phyloP scores from a whole-genome alignment of 2,329 filamentous ascomycete genomes.

The Arthrobotrys sphaeroides region DNA sequence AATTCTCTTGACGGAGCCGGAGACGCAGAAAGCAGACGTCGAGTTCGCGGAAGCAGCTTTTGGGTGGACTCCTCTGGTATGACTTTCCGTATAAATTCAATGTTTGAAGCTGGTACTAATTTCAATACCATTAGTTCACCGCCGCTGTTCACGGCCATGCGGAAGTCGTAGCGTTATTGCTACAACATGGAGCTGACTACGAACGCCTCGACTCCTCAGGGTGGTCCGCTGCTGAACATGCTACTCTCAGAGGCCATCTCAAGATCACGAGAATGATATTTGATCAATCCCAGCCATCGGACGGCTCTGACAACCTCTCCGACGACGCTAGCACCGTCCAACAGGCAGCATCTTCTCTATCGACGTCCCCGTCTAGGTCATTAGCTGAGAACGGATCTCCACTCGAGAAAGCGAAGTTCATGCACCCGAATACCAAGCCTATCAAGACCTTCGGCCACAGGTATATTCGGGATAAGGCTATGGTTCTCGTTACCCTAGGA shows the following conservation, averaged over 20 bases:
- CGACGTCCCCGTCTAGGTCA: conserved; percentile 44
- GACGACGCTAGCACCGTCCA: conserved; percentile 56
- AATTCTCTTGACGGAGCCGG: conserved; percentile 76
- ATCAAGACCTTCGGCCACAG: conserved; percentile 96
- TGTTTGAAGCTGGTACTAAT: background rate
- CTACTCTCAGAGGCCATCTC: conserved; percentile 86
- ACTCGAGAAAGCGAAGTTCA: conserved; percentile 60
- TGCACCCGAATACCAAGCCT: conserved; percentile 72
- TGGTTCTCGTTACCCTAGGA: conserved; percentile 90
- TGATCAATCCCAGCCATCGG: conserved; percentile 57
- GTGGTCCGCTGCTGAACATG: conserved; percentile 94
- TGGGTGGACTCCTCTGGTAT: conserved; percentile 83
- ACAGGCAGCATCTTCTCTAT: conserved; percentile 28
- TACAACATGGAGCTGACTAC: conserved; percentile 79
- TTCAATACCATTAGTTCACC: conserved; percentile 63
- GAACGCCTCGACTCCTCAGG: conserved; percentile 82
- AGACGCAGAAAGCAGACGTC: conserved; percentile 76
- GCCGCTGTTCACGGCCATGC: conserved; percentile 88
- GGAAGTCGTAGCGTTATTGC: conserved; percentile 76
- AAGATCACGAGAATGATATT: conserved; percentile 70
- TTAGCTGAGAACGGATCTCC: conserved; percentile 59
- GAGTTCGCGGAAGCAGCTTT: conserved; percentile 84
- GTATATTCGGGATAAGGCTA: conserved; percentile 81
- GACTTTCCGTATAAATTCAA: conserved; percentile 64
- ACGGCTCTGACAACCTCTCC: conserved; percentile 60